phyloP scores from a whole-genome alignment of 306 rosid genomes.

The Glycine latifolia region DNA sequence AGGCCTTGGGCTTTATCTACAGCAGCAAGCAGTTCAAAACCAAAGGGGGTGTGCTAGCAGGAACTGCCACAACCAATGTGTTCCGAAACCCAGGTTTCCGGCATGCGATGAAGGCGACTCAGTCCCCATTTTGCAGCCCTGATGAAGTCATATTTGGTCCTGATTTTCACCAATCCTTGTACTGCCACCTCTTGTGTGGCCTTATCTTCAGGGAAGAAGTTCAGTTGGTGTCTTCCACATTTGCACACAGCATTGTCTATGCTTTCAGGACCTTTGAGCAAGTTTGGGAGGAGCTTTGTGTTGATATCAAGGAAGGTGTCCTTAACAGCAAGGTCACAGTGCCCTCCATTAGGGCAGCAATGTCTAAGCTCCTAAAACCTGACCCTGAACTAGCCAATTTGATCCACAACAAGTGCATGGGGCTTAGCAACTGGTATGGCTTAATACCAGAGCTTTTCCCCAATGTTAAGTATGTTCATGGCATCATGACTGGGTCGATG shows the following conservation, averaged over 20 bases:
- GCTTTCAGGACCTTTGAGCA: slow-evolving; percentile 82
- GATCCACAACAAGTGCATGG: slow-evolving; percentile 59
- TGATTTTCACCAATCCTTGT: slow-evolving; percentile 85
- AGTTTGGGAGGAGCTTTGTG: slow-evolving; percentile 79
- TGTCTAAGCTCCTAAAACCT: slow-evolving; percentile 77
- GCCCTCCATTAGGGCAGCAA: slow-evolving; percentile 62
- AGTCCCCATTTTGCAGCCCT: slow-evolving; percentile 76
- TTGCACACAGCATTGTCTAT: slow-evolving; percentile 84
- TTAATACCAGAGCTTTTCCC: slow-evolving; percentile 86
- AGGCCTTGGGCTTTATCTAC: slow-evolving; percentile 78
- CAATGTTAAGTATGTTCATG: slow-evolving; percentile 75
- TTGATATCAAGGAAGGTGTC: slow-evolving; percentile 70
- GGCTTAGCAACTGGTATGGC: slow-evolving; percentile 85
- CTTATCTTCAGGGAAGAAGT: slow-evolving; percentile 70
- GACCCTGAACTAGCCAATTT: slow-evolving; percentile 78
- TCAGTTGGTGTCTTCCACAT: slow-evolving; percentile 66
- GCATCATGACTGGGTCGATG: slow-evolving; percentile 96
- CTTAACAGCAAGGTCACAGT: slow-evolving; percentile 60
- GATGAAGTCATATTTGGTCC: slow-evolving; percentile 85
- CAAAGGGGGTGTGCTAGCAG: slow-evolving; percentile 76
- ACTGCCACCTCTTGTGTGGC: slow-evolving; percentile 94
- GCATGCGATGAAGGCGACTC: slow-evolving; percentile 58
- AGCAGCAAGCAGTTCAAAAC: slow-evolving; percentile 82
- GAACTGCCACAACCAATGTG: slow-evolving; percentile 90
- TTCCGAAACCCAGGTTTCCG: slow-evolving; percentile 56